Evolutionary conservation across 2,329 filamentous ascomycete genomes (phyloP), one percentile per base, ranked within the genome.

Genomic region (Colletotrichum trifolii): DNA sequence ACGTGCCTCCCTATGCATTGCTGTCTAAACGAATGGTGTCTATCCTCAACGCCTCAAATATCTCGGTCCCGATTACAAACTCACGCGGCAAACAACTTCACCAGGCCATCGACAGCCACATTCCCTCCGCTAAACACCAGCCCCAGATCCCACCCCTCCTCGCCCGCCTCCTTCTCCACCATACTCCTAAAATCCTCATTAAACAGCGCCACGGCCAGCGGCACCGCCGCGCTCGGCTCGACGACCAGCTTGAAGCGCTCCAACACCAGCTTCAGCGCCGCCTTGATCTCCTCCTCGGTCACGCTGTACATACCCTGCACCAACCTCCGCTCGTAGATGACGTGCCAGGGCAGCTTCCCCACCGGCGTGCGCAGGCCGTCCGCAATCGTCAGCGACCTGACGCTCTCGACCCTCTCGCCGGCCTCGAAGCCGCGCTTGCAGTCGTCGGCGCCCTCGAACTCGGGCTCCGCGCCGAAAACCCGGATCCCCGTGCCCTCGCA

Each of bases 221-320:
- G 87, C n/a, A 97, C 94, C 2, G 90, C 93, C 0, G 91, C 88
- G 77, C 91, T 94, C 25, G 95, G 95, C 83, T 98, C 95, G 11
- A 97, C 89, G 25, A 97, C 88, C 50, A 97, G 80, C 86, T 98
- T 97, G 84, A 96, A 88, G 63, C 94, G 82, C 85, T 98, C 95
- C 67, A 94, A 80, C 39, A 97, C 90, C 67, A 98, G 77, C 67
- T 85, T 80, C 86, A 97, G 85, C 11, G 94, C 91, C 25, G 82
- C 84, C 72, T 86, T 85, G 75, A 98, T 97, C 82, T 97, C 88
- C 59, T 90, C 89, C 77, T 98, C 95, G 1, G 83, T 88, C 1
- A 96, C 95, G 60, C 86, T 85, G 77, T 87, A 89, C 71, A 97
- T 86, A 0, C 86, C 90, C 2, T 79, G 74, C 1, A 97, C 90